A percentile compares a stretch with the other conserved stretches of the same genome.
These are phyloP conservation scores for Chlorella sorokiniana DNA, from an alignment of 139 green algal species.

Conservation along the genomic window DNA sequence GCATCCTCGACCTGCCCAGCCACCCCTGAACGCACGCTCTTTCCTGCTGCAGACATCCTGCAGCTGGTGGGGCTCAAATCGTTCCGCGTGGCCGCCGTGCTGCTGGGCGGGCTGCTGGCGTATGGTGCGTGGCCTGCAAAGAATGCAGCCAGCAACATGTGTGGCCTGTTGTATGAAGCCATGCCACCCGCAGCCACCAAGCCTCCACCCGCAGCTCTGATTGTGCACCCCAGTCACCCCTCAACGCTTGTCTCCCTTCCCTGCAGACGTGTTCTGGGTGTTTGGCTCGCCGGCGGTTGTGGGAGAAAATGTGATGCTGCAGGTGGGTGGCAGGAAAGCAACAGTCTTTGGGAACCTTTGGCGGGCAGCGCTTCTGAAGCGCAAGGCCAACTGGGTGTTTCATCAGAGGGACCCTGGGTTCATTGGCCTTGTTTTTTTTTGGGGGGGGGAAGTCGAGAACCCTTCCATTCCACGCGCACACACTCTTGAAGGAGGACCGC, in stretches of 20 bases:
- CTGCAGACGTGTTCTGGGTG: constrained; percentile 89
- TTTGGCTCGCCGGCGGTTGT: constrained; percentile 65
- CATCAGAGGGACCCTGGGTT: no score
- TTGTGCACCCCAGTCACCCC: neutral
- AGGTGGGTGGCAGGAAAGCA: no score
- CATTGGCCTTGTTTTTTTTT: no score
- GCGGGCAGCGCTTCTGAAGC: no score
- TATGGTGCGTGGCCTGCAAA: constrained; percentile 55
- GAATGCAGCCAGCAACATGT: no score
- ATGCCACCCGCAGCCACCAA: neutral
- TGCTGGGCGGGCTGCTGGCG: constrained; percentile 83
- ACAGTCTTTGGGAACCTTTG: no score
- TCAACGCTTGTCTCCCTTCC: no score
- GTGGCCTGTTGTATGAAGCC: no score
- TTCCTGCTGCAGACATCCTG: constrained; percentile 53
- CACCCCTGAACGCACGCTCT: neutral
- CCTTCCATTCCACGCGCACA: no score
- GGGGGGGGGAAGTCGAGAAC: no score
- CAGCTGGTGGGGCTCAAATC: constrained; percentile 73
- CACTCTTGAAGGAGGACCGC: no score
- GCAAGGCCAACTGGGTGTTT: no score
- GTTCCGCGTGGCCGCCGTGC: constrained; percentile 76
- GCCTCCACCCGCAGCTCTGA: neutral
- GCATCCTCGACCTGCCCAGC: neutral
- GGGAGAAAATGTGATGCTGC: constrained; percentile 86